Percentiles rank a stretch among this genome's conserved stretches.
phyloP scores from a whole-genome alignment of 331 rosid genomes.

The Acacia pycnantha region DNA sequence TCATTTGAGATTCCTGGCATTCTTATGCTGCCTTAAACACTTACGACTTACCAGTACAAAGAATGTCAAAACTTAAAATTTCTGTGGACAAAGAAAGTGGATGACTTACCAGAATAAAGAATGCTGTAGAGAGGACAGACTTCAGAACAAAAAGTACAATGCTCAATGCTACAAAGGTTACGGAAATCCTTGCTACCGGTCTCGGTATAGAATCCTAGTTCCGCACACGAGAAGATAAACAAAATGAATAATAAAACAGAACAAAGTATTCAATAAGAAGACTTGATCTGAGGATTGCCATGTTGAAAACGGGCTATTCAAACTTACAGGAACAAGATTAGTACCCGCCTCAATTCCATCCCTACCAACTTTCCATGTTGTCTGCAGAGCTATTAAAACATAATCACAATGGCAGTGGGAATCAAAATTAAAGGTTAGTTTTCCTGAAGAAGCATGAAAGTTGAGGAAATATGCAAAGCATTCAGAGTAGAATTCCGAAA shows the following conservation, averaged over 20 bases:
- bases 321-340: conserved; percentile 77
- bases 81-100: not conserved
- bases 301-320: conserved; percentile 1
- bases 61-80: conserved; percentile 18
- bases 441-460: conserved; percentile 7
- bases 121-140: conserved; percentile 76
- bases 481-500: not conserved
- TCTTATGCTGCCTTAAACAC: not conserved
- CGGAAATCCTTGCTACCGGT: conserved; percentile 77
- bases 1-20: not conserved
- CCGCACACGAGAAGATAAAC: conserved; percentile 5
- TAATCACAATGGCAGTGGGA: conserved; percentile 21
- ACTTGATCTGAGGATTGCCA: conserved; percentile 13
- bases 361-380: conserved; percentile 69
- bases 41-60: not conserved
- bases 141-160: conserved; percentile 59
- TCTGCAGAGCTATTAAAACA: conserved; percentile 64
- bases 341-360: conserved; percentile 95
- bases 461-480: not conserved
- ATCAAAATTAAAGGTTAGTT: conserved; percentile 3
- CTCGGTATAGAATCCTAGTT: conserved; percentile 72
- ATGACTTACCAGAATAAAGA: conserved; percentile 71
- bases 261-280: not conserved
- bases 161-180: conserved; percentile 43
- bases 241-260: not conserved